Evolutionary conservation across 73 alveolate species (phyloP).

Genomic region (Paramecium sexaurelia): DNA sequence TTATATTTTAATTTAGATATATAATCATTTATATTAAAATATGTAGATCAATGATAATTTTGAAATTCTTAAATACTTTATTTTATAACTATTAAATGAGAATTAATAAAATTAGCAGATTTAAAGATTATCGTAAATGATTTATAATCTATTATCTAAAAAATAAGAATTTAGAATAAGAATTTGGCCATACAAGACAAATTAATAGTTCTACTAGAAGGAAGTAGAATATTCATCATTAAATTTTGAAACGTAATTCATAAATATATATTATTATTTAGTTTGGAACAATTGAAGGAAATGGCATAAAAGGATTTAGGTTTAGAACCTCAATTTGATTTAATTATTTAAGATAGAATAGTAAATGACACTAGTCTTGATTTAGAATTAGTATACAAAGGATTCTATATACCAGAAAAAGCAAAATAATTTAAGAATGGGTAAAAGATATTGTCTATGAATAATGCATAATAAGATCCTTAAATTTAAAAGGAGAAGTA

Average conservation of each 20-base stretch:
- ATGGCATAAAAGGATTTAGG: background rate
- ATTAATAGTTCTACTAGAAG: background rate
- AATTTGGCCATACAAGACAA: background rate
- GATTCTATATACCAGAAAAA: background rate
- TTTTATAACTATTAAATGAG: background rate
- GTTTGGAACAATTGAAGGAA: constrained; percentile 2
- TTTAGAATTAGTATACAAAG: constrained; percentile 21
- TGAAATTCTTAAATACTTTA: background rate
- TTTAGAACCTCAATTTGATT: background rate
- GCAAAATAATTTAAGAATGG: background rate
- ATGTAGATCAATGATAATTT: constrained; percentile 23
- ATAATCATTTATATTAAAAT: constrained; percentile 9
- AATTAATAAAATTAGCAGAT: background rate
- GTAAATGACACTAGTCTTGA: background rate
- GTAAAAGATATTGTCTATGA: background rate
- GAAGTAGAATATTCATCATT: background rate
- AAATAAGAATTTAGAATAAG: constrained; percentile 10
- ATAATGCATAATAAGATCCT: background rate
- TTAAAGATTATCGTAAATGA: background rate
- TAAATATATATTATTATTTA: background rate
- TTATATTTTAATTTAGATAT: background rate
- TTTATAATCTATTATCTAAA: background rate
- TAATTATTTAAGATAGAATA: background rate
- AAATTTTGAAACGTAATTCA: constrained; percentile 12
- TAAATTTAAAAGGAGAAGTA: background rate